Evolutionary conservation across 129 eudicot species (phyloP).

Genomic region (Arctium minus): DNA sequence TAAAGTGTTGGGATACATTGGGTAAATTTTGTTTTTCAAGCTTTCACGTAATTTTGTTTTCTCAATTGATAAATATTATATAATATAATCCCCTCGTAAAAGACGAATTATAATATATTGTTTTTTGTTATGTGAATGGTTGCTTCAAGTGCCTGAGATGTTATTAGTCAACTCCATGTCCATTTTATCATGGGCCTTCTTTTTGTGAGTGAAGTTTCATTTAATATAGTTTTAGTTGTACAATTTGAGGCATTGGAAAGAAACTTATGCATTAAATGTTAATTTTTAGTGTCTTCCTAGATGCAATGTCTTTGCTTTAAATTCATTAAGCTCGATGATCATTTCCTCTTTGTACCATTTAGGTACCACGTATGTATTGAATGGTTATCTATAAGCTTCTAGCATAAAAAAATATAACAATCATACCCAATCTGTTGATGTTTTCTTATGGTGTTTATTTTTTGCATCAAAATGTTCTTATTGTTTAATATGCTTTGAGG

Average conservation of each 20-base stretch:
- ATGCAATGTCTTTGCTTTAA: neutral
- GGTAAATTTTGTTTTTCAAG: slow-evolving; percentile 34
- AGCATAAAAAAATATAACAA: neutral
- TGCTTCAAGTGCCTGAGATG: neutral
- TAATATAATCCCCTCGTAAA: no score
- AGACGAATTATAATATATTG: neutral
- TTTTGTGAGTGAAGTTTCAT: neutral
- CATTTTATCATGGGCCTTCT: neutral
- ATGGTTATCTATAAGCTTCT: neutral
- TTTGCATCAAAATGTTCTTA: neutral
- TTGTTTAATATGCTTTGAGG: neutral
- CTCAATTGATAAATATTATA: neutral
- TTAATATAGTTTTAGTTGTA: neutral
- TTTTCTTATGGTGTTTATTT: neutral
- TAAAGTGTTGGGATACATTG: slow-evolving; percentile 50
- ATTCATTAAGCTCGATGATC: neutral
- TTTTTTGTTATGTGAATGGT: neutral
- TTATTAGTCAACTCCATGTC: neutral
- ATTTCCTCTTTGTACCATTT: neutral
- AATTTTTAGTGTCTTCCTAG: neutral
- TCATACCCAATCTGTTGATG: neutral
- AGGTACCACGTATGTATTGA: neutral
- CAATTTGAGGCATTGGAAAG: neutral
- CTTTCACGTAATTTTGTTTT: neutral
- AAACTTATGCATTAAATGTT: neutral